Percentiles rank a stretch among this genome's conserved stretches.
Evolutionary conservation across 305 asterid genomes (phyloP).

Genomic region (Solanum aculeatissimum): DNA sequence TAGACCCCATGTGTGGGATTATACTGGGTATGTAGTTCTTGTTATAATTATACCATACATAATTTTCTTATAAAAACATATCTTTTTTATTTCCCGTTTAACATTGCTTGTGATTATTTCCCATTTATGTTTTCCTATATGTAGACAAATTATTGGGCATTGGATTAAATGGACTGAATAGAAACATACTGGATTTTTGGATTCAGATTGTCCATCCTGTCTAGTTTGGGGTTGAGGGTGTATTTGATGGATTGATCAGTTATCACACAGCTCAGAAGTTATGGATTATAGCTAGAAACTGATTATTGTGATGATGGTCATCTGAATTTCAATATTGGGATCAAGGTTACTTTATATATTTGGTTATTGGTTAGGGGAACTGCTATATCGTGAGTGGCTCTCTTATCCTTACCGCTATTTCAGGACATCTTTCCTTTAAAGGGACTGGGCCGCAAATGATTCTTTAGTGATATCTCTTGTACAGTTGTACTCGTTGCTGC

Average conservation of each 20-base stretch:
- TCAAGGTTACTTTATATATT: background rate
- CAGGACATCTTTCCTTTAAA: background rate
- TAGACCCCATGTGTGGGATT: background rate
- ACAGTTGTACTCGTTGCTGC: background rate
- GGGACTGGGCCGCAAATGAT: background rate
- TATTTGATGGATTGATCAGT: background rate
- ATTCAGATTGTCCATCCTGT: background rate
- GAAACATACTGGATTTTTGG: background rate
- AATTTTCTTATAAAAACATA: background rate
- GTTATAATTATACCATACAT: background rate
- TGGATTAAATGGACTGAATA: background rate
- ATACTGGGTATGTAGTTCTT: background rate
- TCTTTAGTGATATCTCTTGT: background rate
- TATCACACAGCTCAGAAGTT: background rate
- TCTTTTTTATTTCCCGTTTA: background rate
- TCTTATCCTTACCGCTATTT: background rate
- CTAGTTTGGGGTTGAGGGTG: background rate
- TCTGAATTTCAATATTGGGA: background rate
- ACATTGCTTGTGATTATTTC: background rate
- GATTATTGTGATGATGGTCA: background rate
- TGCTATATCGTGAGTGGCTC: background rate
- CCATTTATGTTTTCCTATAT: background rate
- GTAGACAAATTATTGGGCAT: background rate
- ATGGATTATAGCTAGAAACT: background rate
- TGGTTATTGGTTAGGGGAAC: background rate